Evolutionary conservation across 2,329 filamentous ascomycete species (phyloP), one percentile per base, ranked within the genome.

Genomic region (Basipetospora chlamydospora): DNA sequence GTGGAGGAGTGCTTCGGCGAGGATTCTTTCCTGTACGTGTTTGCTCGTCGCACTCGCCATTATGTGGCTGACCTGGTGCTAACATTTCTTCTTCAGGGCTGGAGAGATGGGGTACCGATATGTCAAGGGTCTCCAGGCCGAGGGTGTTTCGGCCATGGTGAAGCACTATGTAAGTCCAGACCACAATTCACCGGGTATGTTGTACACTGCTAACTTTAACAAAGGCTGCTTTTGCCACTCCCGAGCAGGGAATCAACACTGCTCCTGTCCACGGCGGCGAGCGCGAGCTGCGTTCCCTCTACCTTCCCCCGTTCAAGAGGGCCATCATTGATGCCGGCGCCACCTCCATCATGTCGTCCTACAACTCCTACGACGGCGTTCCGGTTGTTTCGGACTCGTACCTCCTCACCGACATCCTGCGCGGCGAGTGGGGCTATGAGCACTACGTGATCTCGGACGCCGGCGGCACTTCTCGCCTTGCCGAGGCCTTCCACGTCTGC

Each of bases 1-100:
- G 79, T 85, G 3, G 80, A 85, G 52, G 80, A 85, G 52, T 80
- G 72, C 0, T 82, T 71, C 47, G 71, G 74, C 21, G 80, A 85
- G 50, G 80, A 85, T 43, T 58, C 68, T 1, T 79, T 69, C 46
- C 61, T 85, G 43, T 66, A 42, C 45, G 58, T n/a, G 35, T 30
- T 30, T 30, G 3, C 30, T 33, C 16, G 2, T 13, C 20, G 4
- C 9, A 11, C 21, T 5, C 7, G 10, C 15, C 29, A 13, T 7
- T 34, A 6, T 13, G 35, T 16, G 12, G 7, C 12, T 23, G n/a
- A 4, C 18, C 5, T 15, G 15, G 4, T 12, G 28, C 41, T 48
- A 31, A 51, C 26, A 23, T 16, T n/a, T 4, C 1, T 31, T 30
- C 6, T 6, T 3, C 29, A 62, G 56, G 28, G 55, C 75, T 3